Percentiles rank a stretch among this genome's conserved stretches.
phyloP scores from a whole-genome alignment of 805 yeast species.

The Metschnikowia similis region DNA sequence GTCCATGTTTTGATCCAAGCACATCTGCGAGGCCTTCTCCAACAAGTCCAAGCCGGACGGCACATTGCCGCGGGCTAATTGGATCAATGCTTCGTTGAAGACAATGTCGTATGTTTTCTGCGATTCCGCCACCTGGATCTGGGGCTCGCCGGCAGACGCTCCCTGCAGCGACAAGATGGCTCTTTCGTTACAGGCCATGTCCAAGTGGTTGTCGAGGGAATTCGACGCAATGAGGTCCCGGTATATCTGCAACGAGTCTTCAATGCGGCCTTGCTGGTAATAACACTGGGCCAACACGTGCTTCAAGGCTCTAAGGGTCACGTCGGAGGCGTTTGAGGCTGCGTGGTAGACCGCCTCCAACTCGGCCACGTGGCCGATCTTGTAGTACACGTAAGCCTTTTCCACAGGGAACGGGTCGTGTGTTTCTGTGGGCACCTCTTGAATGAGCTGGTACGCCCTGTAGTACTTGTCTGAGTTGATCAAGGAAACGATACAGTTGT shows the following conservation, averaged over 20 bases:
- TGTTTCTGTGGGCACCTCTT: slow-evolving; percentile 35
- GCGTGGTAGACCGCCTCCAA: slow-evolving; percentile 16
- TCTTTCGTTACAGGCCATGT: slow-evolving; percentile 59
- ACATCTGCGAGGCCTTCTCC: slow-evolving; percentile 41
- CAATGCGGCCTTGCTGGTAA: slow-evolving; percentile 44
- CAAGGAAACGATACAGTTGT: slow-evolving; percentile 49
- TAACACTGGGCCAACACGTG: slow-evolving; percentile 53
- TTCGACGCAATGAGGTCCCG: slow-evolving; percentile 31
- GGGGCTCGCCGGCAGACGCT: slow-evolving; percentile 5
- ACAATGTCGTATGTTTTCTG: slow-evolving; percentile 49
- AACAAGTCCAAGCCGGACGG: slow-evolving; percentile 40
- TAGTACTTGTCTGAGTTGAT: slow-evolving; percentile 56
- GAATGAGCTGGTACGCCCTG: slow-evolving; percentile 43
- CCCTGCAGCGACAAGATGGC: slow-evolving; percentile 57
- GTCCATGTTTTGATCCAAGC: slow-evolving; percentile 35
- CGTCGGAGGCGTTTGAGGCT: slow-evolving; percentile 8
- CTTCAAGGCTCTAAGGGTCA: slow-evolving; percentile 32
- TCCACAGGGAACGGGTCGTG: slow-evolving; percentile 42
- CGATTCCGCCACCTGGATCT: slow-evolving; percentile 9
- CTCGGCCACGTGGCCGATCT: slow-evolving; percentile 42
- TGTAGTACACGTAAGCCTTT: slow-evolving; percentile 57
- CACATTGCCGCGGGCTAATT: slow-evolving; percentile 39
- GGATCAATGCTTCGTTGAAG: slow-evolving; percentile 56
- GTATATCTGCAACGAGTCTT: slow-evolving; percentile 45
- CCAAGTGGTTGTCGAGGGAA: slow-evolving; percentile 43